Conservation (phyloP, 2,329 filamentous ascomycete species). For the Nemania bipapillata region DNA sequence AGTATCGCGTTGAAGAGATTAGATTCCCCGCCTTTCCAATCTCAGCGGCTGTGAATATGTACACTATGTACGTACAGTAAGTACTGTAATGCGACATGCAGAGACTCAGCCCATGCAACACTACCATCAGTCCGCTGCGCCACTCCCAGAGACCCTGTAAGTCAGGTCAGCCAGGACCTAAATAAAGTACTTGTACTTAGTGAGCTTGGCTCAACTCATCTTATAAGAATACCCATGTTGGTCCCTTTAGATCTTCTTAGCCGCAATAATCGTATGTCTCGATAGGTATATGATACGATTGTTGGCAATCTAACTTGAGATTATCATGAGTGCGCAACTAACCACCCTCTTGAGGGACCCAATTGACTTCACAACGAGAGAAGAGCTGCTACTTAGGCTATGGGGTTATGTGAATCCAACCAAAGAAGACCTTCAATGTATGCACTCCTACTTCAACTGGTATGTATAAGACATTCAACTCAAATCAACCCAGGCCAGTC, state of each 20-base stretch:
- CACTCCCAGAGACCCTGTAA: neutral
- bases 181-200: no score
- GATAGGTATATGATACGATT: neutral
- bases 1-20: neutral
- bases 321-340: slow-evolving; percentile 18
- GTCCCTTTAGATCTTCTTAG: neutral
- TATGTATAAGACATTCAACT: slow-evolving; percentile 9
- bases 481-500: neutral
- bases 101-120: neutral
- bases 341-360: slow-evolving; percentile 16
- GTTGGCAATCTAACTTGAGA: neutral
- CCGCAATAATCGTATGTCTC: neutral
- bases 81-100: no score
- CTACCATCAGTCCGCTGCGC: slow-evolving; percentile 11
- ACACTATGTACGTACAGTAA: neutral
- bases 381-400: slow-evolving; percentile 28
- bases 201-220: neutral
- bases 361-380: slow-evolving; percentile 17
- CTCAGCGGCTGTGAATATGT: neutral
- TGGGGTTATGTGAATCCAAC: slow-evolving; percentile 31
- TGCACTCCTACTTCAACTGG: slow-evolving; percentile 36
- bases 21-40: slow-evolving; percentile 14
- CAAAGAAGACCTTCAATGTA: slow-evolving; percentile 26
- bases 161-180: no score
- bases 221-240: neutral